Evolutionary conservation across 192 early-diverging fungal species (phyloP).

Genomic region (Dissophora globulifera): DNA sequence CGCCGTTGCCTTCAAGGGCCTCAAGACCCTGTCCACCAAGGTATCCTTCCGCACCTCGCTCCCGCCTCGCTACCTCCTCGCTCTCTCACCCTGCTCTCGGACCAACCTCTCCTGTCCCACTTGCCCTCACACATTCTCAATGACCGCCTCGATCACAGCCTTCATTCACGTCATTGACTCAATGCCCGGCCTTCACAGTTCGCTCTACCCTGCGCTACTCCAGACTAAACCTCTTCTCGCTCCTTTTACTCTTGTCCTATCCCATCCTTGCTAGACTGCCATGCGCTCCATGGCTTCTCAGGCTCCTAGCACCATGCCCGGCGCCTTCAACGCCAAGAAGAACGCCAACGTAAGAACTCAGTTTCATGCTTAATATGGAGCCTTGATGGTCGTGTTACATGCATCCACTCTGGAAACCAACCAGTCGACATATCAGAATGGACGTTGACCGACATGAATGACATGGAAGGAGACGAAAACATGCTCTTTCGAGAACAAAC

Average conservation of each 20-base stretch:
- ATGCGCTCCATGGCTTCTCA: constrained; percentile 57
- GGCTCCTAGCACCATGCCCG: constrained; percentile 58
- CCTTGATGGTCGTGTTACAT: too few species aligned
- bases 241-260: too few species aligned
- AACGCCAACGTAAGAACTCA: constrained; percentile 65
- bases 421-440: constrained; percentile 18
- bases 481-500: too few species aligned
- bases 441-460: too few species aligned
- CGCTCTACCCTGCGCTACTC: too few species aligned
- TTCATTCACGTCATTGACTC: background rate
- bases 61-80: background rate
- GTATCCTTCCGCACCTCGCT: background rate
- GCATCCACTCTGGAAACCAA: too few species aligned
- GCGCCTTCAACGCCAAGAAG: constrained; percentile 65
- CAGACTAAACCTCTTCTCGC: too few species aligned
- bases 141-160: background rate
- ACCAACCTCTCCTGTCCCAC: background rate
- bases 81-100: background rate
- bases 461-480: too few species aligned
- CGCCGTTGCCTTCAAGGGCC: constrained; percentile 45
- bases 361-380: too few species aligned
- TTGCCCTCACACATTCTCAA: background rate
- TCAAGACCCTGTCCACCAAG: constrained; percentile 53
- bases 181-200: too few species aligned
- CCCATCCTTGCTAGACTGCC: constrained; percentile 35